phyloP scores from a whole-genome alignment of 495 filamentous ascomycete genomes.

The Penicillium angulare region DNA sequence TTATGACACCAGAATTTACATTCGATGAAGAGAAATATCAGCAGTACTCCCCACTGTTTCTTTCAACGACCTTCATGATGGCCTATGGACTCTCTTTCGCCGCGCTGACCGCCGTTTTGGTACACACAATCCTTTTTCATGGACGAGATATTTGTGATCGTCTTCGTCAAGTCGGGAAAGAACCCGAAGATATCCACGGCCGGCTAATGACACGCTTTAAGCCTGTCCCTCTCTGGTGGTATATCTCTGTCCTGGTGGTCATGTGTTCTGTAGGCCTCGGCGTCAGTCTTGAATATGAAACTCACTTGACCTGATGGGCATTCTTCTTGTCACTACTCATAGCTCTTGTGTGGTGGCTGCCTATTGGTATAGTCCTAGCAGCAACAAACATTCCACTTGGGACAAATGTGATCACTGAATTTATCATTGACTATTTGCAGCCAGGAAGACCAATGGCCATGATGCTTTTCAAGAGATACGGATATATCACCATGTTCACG shows the following conservation, averaged over 20 bases:
- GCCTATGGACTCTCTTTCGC: conserved; percentile 62
- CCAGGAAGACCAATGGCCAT: conserved; percentile 59
- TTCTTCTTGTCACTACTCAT: conserved; percentile 54
- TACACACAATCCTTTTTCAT: conserved; percentile 56
- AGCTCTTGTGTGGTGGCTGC: conserved; percentile 49
- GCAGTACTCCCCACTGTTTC: conserved; percentile 58
- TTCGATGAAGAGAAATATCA: conserved; percentile 55
- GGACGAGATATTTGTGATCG: conserved; percentile 54
- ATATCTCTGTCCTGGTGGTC: conserved; percentile 42
- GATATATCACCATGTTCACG: conserved; percentile 59
- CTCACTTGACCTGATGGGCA: conserved; percentile 51
- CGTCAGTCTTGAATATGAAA: conserved; percentile 50
- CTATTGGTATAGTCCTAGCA: conserved; percentile 53
- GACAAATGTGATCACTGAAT: conserved; percentile 61
- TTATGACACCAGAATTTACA: conserved; percentile 52
- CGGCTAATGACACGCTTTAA: conserved; percentile 60
- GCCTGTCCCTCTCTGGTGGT: conserved; percentile 65
- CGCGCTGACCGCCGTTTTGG: conserved; percentile 52
- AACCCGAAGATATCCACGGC: conserved; percentile 66
- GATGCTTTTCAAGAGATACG: conserved; percentile 67
- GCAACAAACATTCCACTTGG: conserved; percentile 54
- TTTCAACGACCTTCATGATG: conserved; percentile 59
- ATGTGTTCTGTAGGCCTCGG: conserved; percentile 54
- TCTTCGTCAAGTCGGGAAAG: conserved; percentile 44
- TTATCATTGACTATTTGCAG: conserved; percentile 63